Evolutionary conservation across 805 yeast genomes (phyloP).

Genomic region (Saturnispora hagleri): DNA sequence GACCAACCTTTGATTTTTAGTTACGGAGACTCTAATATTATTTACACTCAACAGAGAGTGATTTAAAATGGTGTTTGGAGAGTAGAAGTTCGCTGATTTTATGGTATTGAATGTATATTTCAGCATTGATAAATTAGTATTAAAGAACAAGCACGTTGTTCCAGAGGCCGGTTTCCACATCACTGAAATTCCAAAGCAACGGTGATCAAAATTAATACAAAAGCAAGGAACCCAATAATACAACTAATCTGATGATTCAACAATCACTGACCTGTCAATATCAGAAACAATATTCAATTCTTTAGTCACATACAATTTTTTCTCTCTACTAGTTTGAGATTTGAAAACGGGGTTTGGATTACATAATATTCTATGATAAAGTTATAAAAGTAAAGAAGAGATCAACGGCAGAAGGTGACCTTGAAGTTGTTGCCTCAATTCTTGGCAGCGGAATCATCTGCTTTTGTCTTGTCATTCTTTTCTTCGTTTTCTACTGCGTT

Average conservation of each 20-base stretch:
- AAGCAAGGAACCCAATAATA: background rate
- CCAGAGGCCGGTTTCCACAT: constrained; percentile 1
- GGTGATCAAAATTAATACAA: background rate
- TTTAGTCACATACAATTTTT: background rate
- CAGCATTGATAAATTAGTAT: background rate
- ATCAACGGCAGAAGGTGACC: background rate
- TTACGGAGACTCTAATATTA: background rate
- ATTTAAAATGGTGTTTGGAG: constrained; percentile 4
- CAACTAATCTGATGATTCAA: background rate
- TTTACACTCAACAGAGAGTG: background rate
- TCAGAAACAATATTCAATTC: background rate
- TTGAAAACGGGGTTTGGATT: background rate
- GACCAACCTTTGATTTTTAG: background rate
- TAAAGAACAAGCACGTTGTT: background rate
- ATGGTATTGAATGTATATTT: constrained; percentile 2
- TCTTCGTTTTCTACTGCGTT: constrained; percentile 28
- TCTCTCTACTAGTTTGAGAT: background rate
- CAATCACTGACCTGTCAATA: background rate
- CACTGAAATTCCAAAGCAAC: background rate
- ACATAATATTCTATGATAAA: background rate
- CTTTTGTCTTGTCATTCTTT: constrained; percentile 9
- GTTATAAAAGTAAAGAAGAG: background rate
- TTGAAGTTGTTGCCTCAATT: background rate
- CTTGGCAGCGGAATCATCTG: constrained; percentile 3
- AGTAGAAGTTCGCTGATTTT: constrained; percentile 11